phyloP scores from a whole-genome alignment of 176 grass and related monocot species.

The Lolium multiflorum region DNA sequence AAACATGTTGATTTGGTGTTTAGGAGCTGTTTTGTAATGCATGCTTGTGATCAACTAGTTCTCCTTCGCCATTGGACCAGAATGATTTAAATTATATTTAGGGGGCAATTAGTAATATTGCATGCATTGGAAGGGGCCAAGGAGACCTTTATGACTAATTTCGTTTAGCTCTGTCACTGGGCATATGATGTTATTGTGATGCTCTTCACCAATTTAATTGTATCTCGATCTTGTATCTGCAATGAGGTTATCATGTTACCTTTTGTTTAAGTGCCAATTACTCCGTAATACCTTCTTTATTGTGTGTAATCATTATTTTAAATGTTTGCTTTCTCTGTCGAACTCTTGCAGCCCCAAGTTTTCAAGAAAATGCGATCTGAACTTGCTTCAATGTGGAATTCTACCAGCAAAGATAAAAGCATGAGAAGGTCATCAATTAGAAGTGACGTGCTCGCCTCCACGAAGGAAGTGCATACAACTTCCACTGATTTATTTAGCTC shows the following conservation, averaged over 20 bases:
- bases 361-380: conserved; percentile 86
- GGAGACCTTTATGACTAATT: not conserved
- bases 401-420: conserved; percentile 63
- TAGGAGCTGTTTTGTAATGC: conserved; percentile 18
- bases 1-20: conserved; percentile 21
- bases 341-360: conserved; percentile 66
- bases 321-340: conserved; percentile 23
- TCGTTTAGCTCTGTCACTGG: not conserved
- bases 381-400: conserved; percentile 94
- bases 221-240: conserved; percentile 29
- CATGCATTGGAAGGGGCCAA: not conserved
- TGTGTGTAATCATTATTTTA: conserved; percentile 31
- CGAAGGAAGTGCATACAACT: conserved; percentile 47
- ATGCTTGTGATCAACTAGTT: conserved; percentile 7
- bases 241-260: not conserved
- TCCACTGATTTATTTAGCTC: conserved; percentile 54
- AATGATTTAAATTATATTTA: conserved; percentile 25
- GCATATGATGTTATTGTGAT: conserved; percentile 18
- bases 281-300: conserved; percentile 25
- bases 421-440: conserved; percentile 73
- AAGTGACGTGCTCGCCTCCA: conserved; percentile 60
- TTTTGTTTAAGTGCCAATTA: conserved; percentile 16
- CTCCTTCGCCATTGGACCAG: conserved; percentile 12
- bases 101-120: not conserved
- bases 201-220: conserved; percentile 13